phyloP scores from a whole-genome alignment of 2,329 filamentous ascomycete species.

The Periconia digitata region DNA sequence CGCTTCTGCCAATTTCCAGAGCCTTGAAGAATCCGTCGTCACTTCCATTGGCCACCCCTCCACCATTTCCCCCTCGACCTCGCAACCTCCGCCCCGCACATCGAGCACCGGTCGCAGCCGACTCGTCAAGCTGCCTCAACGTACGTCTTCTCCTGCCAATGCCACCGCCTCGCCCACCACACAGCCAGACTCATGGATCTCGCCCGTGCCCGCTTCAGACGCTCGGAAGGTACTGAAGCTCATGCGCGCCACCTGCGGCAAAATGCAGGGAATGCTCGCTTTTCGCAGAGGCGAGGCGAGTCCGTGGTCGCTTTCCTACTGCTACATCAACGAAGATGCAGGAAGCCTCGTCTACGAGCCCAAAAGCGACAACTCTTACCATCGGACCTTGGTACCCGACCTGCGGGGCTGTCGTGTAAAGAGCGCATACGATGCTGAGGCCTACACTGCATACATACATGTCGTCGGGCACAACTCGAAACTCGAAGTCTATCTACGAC shows the following conservation, averaged over 20 bases:
- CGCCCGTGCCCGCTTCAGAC: conserved; percentile 60
- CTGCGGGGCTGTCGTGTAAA: conserved; percentile 72
- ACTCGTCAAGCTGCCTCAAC: conserved; percentile 28
- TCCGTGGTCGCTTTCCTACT: conserved; percentile 70
- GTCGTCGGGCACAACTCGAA: conserved; percentile 57
- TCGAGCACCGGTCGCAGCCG: conserved; percentile 33
- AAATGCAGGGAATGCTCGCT: conserved; percentile 77
- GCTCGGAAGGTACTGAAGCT: conserved; percentile 71
- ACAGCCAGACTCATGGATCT: conserved; percentile 37
- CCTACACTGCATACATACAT: conserved; percentile 53
- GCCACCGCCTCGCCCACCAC: conserved; percentile 13
- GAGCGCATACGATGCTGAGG: conserved; percentile 50
- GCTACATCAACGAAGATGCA: conserved; percentile 75
- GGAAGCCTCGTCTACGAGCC: conserved; percentile 76
- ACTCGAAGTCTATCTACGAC: conserved; percentile 66
- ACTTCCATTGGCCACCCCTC: conserved; percentile 47
- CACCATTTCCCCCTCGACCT: conserved; percentile 37
- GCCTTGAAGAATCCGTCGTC: conserved; percentile 43
- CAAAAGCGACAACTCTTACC: conserved; percentile 65
- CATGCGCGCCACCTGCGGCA: conserved; percentile 76
- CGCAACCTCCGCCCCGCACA: conserved; percentile 29
- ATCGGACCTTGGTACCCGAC: conserved; percentile 69
- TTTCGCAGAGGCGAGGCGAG: conserved; percentile 65
- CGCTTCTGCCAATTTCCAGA: conserved; percentile 55
- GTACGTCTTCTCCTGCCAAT: conserved; percentile 10